Conservation (phyloP, 352 stramenopile species). For the Pythium aquatile region DNA sequence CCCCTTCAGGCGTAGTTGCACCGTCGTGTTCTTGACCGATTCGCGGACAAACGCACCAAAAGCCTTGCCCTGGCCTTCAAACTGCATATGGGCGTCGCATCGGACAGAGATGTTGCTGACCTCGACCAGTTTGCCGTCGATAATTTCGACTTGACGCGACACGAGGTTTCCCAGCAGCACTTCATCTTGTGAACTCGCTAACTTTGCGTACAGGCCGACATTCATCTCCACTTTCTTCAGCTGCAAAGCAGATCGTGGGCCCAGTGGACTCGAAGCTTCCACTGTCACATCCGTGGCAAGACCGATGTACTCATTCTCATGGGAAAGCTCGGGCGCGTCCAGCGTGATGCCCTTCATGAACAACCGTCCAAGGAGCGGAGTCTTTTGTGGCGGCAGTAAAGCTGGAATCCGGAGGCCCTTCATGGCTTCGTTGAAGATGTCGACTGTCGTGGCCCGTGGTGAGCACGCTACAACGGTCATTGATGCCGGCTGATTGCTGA, state of each 20-base stretch:
- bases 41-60: conserved; percentile 74
- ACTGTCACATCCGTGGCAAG: conserved; percentile 57
- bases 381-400: conserved; percentile 52
- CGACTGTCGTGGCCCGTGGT: conserved; percentile 55
- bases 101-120: conserved; percentile 74
- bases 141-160: conserved; percentile 52
- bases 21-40: conserved; percentile 48
- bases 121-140: conserved; percentile 51
- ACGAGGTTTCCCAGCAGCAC: conserved; percentile 46
- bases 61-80: conserved; percentile 38
- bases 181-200: conserved; percentile 21
- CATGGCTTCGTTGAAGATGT: conserved; percentile 75
- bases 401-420: conserved; percentile 67
- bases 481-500: conserved; percentile 52
- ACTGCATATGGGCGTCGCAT: conserved; percentile 44
- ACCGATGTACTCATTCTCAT: conserved; percentile 43
- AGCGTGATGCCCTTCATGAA: conserved; percentile 65
- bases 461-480: conserved; percentile 66
- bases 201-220: conserved; percentile 41
- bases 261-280: conserved; percentile 67
- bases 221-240: conserved; percentile 63
- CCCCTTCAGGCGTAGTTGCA: conserved; percentile 50
- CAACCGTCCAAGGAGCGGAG: conserved; percentile 57
- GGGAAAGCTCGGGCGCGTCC: conserved; percentile 37
- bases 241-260: conserved; percentile 50